Evolutionary conservation across 2,329 filamentous ascomycete species (phyloP).

Genomic region (Colletotrichum horii): DNA sequence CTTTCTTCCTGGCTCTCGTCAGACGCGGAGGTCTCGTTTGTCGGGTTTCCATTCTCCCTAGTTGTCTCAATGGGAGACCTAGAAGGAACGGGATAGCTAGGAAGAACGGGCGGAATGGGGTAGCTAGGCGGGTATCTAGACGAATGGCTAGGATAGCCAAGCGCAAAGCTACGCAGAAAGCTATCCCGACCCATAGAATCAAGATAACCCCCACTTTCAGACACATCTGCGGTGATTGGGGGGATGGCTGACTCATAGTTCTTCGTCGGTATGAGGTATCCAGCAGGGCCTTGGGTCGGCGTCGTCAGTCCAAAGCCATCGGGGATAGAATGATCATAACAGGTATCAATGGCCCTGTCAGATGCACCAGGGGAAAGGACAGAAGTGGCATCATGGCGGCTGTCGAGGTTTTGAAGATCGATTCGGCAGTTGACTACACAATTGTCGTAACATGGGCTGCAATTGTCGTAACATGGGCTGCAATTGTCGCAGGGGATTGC

Average conservation of each 20-base stretch:
- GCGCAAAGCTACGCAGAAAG: too few species aligned
- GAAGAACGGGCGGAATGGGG: not conserved
- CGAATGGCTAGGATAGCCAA: too few species aligned
- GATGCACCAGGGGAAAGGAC: too few species aligned
- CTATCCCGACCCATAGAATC: not conserved
- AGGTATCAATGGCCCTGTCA: not conserved
- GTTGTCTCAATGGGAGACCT: not conserved
- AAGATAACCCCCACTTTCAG: not conserved
- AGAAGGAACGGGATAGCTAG: not conserved
- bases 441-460: too few species aligned
- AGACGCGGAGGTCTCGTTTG: not conserved
- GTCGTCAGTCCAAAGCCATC: not conserved
- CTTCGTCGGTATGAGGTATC: not conserved
- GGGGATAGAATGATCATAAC: too few species aligned
- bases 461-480: too few species aligned
- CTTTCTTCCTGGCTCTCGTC: not conserved
- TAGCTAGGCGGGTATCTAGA: not conserved
- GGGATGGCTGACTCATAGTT: not conserved
- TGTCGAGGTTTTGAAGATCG: too few species aligned
- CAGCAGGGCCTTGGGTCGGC: not conserved
- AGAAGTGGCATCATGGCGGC: too few species aligned
- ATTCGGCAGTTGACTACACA: too few species aligned
- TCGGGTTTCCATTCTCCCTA: not conserved
- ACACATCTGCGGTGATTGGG: not conserved
- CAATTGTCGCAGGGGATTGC: too few species aligned